These are phyloP conservation scores for Corniculantispora saksenae DNA, from an alignment of 2,329 filamentous ascomycete species.

Conservation along the genomic window DNA sequence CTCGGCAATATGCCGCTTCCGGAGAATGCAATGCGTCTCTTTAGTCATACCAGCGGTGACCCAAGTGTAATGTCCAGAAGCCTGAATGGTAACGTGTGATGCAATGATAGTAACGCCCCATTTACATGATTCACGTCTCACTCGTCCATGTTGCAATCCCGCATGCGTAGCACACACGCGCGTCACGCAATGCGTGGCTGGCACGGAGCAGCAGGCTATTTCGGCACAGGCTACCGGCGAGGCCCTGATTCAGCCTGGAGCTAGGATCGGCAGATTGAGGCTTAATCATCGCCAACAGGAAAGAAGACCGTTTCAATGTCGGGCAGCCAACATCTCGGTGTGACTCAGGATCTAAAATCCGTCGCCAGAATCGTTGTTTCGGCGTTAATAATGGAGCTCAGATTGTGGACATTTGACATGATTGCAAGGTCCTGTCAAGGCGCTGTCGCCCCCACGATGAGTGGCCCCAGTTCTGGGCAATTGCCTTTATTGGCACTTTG, in stretches of 20 bases:
- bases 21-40: neutral
- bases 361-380: neutral
- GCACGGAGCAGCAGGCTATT: neutral
- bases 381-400: conserved; percentile 7
- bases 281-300: neutral
- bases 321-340: neutral
- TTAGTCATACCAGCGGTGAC: neutral
- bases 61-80: no score
- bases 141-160: neutral
- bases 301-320: neutral
- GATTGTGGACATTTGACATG: neutral
- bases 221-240: neutral
- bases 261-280: neutral
- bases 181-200: neutral
- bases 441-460: neutral
- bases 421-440: neutral
- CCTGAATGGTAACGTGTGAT: conserved; percentile 1
- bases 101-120: neutral
- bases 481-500: neutral
- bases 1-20: neutral
- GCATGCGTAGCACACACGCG: neutral
- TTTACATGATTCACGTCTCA: neutral
- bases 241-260: neutral
- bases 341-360: conserved; percentile 7
- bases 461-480: neutral